Percentiles rank a stretch among this genome's conserved stretches.
Evolutionary conservation across 139 green algal genomes (phyloP).

Genomic region (Diplosphaera chodatii): DNA sequence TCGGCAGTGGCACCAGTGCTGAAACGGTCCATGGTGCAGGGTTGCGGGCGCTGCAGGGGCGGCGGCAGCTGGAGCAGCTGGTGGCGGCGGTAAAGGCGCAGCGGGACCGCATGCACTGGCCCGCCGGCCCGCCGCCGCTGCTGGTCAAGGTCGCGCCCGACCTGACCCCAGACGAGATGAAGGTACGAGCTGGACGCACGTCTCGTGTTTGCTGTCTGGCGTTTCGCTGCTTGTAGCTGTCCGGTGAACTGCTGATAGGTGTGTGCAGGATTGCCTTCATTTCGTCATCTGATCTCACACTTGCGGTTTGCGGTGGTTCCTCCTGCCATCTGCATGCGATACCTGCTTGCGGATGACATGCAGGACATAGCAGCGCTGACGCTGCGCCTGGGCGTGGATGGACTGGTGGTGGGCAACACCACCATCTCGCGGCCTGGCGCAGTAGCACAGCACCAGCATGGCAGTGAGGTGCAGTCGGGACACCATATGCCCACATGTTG

Average conservation of each 20-base stretch:
- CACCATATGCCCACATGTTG: no score
- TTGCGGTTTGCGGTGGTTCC: no score
- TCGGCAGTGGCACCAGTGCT: no score
- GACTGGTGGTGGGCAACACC: conserved; percentile 89
- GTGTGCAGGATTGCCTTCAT: no score
- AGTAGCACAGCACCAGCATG: conserved; percentile 42
- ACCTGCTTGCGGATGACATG: no score
- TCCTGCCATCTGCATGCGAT: no score
- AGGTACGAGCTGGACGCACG: no score
- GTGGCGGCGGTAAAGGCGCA: conserved; percentile 53
- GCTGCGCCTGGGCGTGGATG: conserved; percentile 61
- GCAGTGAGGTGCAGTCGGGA: conserved; percentile 31
- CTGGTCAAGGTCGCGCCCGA: conserved; percentile 94
- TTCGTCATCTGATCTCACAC: no score
- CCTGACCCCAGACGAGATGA: conserved; percentile 68
- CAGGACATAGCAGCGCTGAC: conserved; percentile 84
- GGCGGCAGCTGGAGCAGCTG: conserved; percentile 71
- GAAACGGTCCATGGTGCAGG: no score
- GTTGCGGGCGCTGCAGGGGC: conserved; percentile 72
- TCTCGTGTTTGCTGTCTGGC: no score
- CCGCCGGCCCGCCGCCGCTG: conserved; percentile 58
- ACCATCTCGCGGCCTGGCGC: conserved; percentile 75
- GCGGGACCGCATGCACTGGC: conserved; percentile 67
- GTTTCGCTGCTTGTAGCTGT: no score
- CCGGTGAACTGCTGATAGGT: no score